Evolutionary conservation across 208 protist species (phyloP).

Genomic region (Trypanosoma platydactyli): DNA sequence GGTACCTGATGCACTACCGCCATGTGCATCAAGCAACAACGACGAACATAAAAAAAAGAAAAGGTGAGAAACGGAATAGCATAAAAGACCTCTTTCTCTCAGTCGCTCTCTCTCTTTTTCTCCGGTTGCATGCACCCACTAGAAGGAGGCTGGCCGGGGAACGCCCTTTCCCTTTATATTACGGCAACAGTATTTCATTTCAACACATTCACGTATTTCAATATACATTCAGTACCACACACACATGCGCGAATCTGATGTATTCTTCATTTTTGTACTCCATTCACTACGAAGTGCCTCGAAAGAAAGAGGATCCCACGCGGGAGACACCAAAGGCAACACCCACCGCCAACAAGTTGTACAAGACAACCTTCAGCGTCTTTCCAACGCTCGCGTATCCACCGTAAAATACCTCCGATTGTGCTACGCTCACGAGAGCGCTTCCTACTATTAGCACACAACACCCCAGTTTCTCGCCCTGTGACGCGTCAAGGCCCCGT

Average conservation of each 20-base stretch:
- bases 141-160: too few relatives aligned
- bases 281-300: background rate
- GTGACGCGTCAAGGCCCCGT: background rate
- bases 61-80: background rate
- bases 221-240: background rate
- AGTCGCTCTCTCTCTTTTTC: too few relatives aligned
- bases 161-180: too few relatives aligned
- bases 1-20: too few relatives aligned
- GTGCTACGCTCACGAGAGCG: constrained; percentile 40
- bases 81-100: too few relatives aligned
- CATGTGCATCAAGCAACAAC: too few relatives aligned
- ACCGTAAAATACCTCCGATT: constrained; percentile 82
- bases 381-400: constrained; percentile 52
- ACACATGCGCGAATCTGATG: background rate
- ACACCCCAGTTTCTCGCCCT: background rate
- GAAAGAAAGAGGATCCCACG: constrained; percentile 16
- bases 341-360: constrained; percentile 41
- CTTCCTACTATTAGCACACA: constrained; percentile 33
- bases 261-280: background rate
- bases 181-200: too few relatives aligned
- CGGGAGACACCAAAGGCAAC: constrained; percentile 32
- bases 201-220: background rate
- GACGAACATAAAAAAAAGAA: too few relatives aligned
- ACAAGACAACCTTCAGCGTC: constrained; percentile 31
- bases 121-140: too few relatives aligned